phyloP scores from a whole-genome alignment of 495 filamentous ascomycete genomes.

The Trichoderma gamsii region DNA sequence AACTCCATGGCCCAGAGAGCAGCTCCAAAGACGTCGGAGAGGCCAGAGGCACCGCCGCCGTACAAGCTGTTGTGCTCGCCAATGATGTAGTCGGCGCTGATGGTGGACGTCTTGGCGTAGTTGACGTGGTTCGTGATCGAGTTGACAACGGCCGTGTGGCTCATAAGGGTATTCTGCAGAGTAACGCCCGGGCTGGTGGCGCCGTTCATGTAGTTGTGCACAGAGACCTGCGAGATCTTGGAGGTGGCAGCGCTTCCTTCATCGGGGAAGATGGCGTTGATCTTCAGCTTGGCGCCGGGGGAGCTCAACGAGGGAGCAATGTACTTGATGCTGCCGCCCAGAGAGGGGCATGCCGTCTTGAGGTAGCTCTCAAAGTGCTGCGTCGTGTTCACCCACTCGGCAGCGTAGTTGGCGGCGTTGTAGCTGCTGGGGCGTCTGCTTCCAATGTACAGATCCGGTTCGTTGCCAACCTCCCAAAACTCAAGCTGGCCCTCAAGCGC shows the following conservation, averaged over 20 bases:
- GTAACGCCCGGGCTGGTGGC: not conserved
- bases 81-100: slow-evolving; percentile 7
- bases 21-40: slow-evolving; percentile 7
- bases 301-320: not conserved
- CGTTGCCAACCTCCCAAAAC: slow-evolving; percentile 4
- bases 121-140: slow-evolving; percentile 4
- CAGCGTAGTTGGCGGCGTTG: not conserved
- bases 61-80: slow-evolving; percentile 12
- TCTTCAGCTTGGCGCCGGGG: not conserved
- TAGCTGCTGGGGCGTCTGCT: slow-evolving; percentile 1
- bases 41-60: slow-evolving; percentile 5
- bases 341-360: not conserved
- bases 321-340: not conserved
- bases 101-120: slow-evolving; percentile 4
- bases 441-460: slow-evolving; percentile 2
- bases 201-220: slow-evolving; percentile 8
- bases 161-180: slow-evolving; percentile 3
- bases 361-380: slow-evolving; percentile 10
- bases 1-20: slow-evolving; percentile 6
- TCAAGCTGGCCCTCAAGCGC: slow-evolving; percentile 9
- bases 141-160: slow-evolving; percentile 6
- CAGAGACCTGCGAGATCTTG: not conserved
- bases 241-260: not conserved
- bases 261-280: slow-evolving; percentile 5
- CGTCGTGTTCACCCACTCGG: slow-evolving; percentile 4